Conservation (phyloP, 208 protist species). For the Leishmania major region DNA sequence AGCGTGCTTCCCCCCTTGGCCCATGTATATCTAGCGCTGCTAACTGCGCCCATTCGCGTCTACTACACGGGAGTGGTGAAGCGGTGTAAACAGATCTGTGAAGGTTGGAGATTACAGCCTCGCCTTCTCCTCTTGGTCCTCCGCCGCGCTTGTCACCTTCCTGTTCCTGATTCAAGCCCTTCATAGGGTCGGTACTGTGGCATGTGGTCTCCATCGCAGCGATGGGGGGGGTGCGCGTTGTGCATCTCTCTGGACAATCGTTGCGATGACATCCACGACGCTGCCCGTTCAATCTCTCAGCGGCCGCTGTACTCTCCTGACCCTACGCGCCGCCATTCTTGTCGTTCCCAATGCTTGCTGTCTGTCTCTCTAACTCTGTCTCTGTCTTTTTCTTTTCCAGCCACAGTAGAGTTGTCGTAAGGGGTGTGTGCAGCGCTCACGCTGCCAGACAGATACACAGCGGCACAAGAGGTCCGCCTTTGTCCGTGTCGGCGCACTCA, state of each 20-base stretch:
- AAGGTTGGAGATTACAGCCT: background rate
- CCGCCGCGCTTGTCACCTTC: background rate
- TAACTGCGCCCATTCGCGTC: background rate
- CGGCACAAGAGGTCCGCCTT: background rate
- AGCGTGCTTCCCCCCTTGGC: too few species aligned
- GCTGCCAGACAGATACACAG: background rate
- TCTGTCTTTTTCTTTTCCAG: background rate
- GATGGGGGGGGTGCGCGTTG: background rate
- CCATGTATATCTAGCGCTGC: background rate
- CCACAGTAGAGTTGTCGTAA: background rate
- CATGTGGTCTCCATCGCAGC: background rate
- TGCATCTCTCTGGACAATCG: background rate
- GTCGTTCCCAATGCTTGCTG: background rate
- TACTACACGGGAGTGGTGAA: background rate
- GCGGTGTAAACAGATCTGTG: background rate
- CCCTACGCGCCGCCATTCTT: background rate
- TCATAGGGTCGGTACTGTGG: background rate
- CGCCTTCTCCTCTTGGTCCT: background rate
- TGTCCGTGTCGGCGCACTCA: background rate
- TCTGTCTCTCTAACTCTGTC: background rate
- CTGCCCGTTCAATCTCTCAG: background rate
- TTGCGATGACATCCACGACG: background rate
- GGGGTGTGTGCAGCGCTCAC: background rate
- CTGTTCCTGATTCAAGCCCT: background rate
- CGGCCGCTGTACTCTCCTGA: background rate